Conservation (phyloP, 2,329 filamentous ascomycete genomes). For the Penicillium concentricum region DNA sequence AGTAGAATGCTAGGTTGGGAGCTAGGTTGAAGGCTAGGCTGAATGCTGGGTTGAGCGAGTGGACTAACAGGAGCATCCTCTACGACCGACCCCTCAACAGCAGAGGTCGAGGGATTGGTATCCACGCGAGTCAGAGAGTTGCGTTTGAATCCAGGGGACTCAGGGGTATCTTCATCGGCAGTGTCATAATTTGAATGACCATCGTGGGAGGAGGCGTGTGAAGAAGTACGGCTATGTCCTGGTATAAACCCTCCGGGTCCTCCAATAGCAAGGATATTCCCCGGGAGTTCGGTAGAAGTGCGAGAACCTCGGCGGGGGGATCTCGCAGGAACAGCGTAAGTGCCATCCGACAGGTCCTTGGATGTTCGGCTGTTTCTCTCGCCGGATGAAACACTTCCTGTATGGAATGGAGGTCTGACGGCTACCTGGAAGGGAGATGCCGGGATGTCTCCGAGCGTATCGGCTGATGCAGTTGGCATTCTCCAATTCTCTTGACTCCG, state of each 20-base stretch:
- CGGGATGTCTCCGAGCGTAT: neutral
- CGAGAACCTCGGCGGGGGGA: neutral
- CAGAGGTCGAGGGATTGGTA: neutral
- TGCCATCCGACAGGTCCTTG: neutral
- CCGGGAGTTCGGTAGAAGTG: neutral
- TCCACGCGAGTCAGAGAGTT: neutral
- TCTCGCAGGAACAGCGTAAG: neutral
- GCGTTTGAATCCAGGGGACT: slow-evolving; percentile 5
- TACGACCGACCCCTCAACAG: neutral
- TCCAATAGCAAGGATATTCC: neutral
- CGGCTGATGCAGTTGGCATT: neutral
- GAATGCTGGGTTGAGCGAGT: neutral
- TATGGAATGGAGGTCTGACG: slow-evolving; percentile 5
- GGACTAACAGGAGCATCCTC: neutral
- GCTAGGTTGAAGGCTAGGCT: neutral
- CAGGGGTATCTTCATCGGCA: slow-evolving; percentile 29
- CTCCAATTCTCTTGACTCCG: slow-evolving; percentile 6
- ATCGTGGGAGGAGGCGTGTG: slow-evolving; percentile 16
- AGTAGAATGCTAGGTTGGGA: neutral
- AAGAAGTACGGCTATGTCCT: slow-evolving; percentile 15
- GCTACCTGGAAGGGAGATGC: neutral
- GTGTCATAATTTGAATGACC: slow-evolving; percentile 33
- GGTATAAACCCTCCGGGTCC: neutral
- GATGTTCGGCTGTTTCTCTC: neutral
- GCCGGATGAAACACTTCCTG: slow-evolving; percentile 4